Conservation (phyloP, 1,284 basidiomycete species). For the Ustilago loliicola region DNA sequence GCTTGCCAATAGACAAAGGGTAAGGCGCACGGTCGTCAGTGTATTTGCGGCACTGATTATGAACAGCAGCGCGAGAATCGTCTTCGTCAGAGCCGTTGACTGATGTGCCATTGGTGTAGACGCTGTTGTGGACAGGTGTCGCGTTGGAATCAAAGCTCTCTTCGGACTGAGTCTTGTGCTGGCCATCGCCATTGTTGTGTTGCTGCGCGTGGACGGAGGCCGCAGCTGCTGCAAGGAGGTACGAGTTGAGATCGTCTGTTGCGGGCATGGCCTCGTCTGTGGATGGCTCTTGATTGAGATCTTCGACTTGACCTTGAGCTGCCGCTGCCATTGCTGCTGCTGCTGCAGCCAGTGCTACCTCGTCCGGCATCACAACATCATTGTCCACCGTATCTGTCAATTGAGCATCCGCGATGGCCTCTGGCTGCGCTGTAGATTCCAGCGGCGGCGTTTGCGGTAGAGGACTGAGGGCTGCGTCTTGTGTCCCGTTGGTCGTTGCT, state of each 20-base stretch:
- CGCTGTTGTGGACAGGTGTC: conserved; percentile 20
- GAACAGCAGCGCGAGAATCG: conserved; percentile 24
- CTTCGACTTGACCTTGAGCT: conserved; percentile 19
- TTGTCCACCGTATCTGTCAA: neutral
- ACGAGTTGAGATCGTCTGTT: conserved; percentile 43
- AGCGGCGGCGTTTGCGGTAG: conserved; percentile 13
- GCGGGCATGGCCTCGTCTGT: neutral
- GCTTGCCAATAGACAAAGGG: conserved; percentile 37
- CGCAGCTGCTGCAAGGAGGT: conserved; percentile 53
- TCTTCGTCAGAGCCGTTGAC: conserved; percentile 31
- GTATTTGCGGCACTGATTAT: conserved; percentile 34
- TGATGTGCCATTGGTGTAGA: conserved; percentile 29
- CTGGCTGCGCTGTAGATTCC: neutral
- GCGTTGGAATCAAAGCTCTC: conserved; percentile 23
- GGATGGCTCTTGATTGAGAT: conserved; percentile 1
- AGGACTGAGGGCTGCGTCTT: neutral
- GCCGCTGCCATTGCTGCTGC: conserved; percentile 52
- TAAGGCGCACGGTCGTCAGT: conserved; percentile 34
- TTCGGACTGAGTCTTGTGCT: conserved; percentile 8
- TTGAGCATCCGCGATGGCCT: neutral
- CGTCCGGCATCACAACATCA: conserved; percentile 28
- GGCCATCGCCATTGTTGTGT: conserved; percentile 16
- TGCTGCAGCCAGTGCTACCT: conserved; percentile 46
- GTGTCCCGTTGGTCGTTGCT: neutral
- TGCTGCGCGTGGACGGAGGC: conserved; percentile 54